These are phyloP conservation scores for Eudorina sp. DNA, from an alignment of 139 green algal species.

Conservation along the genomic window DNA sequence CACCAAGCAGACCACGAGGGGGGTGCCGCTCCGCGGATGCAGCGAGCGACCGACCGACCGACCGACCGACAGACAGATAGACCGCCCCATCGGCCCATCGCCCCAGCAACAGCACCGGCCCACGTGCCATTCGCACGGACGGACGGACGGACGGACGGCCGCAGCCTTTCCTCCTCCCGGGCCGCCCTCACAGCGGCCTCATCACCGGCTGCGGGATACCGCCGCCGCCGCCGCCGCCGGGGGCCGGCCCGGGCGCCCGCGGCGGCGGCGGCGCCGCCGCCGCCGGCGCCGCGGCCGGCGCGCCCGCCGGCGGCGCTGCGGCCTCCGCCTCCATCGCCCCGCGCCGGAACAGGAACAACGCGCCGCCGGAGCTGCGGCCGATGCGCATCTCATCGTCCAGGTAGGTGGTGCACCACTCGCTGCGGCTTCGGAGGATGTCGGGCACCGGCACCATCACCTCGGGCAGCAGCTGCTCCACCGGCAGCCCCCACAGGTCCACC, in stretches of 20 bases:
- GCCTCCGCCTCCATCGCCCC: not conserved
- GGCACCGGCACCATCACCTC: conserved; percentile 50
- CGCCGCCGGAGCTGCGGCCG: conserved; percentile 7
- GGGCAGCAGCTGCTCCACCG: conserved; percentile 36
- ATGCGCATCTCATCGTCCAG: conserved; percentile 48
- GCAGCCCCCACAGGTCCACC: conserved; percentile 51
- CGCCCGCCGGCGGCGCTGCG: not conserved
- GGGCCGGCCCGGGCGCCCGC: not conserved
- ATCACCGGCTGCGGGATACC: not conserved
- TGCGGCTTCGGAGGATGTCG: conserved; percentile 25
- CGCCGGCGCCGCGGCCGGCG: not conserved
- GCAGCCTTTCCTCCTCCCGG: no score
- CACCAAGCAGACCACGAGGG: no score
- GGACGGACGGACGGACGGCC: no score
- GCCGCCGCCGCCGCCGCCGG: not conserved
- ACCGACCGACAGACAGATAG: no score
- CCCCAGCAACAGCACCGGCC: no score
- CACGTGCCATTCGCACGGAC: no score
- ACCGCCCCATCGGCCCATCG: no score
- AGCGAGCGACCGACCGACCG: no score
- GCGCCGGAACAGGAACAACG: conserved; percentile 49
- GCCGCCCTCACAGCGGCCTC: not conserved
- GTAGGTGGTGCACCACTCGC: conserved; percentile 57
- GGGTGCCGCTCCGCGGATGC: no score
- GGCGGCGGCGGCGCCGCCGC: not conserved